phyloP scores from a whole-genome alignment of 2,329 filamentous ascomycete species.

The Aspergillus texensis region DNA sequence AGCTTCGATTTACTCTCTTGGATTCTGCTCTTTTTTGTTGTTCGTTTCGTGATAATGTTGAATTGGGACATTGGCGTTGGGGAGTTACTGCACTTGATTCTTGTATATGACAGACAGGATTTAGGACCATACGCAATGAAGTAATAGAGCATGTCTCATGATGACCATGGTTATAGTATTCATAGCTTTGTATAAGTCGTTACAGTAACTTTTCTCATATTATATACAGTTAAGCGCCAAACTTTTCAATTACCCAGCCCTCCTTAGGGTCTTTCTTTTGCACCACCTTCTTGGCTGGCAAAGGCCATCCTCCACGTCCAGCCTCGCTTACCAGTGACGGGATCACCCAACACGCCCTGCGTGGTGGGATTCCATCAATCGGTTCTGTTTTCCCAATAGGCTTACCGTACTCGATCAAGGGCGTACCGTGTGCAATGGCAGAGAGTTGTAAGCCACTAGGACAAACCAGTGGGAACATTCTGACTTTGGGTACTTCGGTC shows the following conservation, averaged over 20 bases:
- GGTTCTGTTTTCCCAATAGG: conserved; percentile 79
- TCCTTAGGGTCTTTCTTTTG: conserved; percentile 73
- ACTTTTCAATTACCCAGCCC: conserved; percentile 73
- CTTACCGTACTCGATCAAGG: conserved; percentile 82
- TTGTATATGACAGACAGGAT: not conserved
- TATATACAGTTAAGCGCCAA: conserved; percentile 36
- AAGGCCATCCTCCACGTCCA: conserved; percentile 75
- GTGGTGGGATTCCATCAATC: conserved; percentile 49
- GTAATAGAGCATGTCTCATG: not conserved
- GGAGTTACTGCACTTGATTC: not conserved
- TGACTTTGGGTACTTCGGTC: conserved; percentile 68
- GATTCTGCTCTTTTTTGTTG: not conserved
- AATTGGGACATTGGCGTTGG: conserved; percentile 4
- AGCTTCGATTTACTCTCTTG: conserved; percentile 8
- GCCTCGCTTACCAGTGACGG: conserved; percentile 73
- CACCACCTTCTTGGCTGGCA: conserved; percentile 81
- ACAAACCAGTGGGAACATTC: conserved; percentile 86
- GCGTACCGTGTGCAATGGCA: conserved; percentile 79
- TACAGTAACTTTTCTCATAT: conserved; percentile 4
- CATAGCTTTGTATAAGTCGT: conserved; percentile 8
- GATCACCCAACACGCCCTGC: conserved; percentile 80
- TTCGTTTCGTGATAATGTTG: not conserved
- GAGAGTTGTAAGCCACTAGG: conserved; percentile 75
- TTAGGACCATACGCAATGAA: not conserved
- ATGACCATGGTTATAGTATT: not conserved